Conservation (phyloP, 768 basidiomycete genomes). For the Strobilomyces dryophilus region DNA sequence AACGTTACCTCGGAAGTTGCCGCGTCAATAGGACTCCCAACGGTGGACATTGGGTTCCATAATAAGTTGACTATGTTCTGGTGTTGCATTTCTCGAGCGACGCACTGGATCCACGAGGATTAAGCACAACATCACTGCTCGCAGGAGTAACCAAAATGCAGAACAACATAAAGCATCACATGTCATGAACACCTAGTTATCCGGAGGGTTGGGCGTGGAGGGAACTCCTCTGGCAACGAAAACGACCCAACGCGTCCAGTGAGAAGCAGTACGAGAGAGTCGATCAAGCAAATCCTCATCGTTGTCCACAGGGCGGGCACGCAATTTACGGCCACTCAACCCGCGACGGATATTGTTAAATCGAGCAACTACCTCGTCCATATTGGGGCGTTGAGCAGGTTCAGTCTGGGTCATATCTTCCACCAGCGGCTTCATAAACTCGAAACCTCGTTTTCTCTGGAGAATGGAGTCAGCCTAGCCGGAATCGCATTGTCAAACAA, state of each 20-base stretch:
- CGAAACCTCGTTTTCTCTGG: slow-evolving; percentile 6
- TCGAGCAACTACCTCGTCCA: slow-evolving; percentile 32
- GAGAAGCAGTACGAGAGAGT: slow-evolving; percentile 9
- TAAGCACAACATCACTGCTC: too few species aligned
- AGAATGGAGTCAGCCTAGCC: not conserved
- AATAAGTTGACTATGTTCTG: too few species aligned
- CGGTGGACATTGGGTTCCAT: too few species aligned
- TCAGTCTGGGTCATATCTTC: slow-evolving; percentile 34
- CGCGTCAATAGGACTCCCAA: too few species aligned
- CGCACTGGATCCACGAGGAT: too few species aligned
- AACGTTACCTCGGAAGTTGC: too few species aligned
- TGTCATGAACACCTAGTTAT: too few species aligned
- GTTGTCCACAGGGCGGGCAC: slow-evolving; percentile 18
- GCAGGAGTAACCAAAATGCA: too few species aligned
- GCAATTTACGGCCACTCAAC: slow-evolving; percentile 23
- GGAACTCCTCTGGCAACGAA: slow-evolving; percentile 13
- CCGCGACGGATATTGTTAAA: slow-evolving; percentile 20
- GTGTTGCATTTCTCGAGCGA: too few species aligned
- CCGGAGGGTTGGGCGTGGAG: slow-evolving; percentile 7
- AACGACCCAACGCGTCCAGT: slow-evolving; percentile 25
- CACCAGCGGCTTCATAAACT: slow-evolving; percentile 16
- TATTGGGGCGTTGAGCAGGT: slow-evolving; percentile 34
- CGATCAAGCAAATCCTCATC: slow-evolving; percentile 11
- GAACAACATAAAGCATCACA: too few species aligned
- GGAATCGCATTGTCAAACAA: not conserved